Conservation (phyloP, 2,329 filamentous ascomycete genomes). For the Botrytis fabae region DNA sequence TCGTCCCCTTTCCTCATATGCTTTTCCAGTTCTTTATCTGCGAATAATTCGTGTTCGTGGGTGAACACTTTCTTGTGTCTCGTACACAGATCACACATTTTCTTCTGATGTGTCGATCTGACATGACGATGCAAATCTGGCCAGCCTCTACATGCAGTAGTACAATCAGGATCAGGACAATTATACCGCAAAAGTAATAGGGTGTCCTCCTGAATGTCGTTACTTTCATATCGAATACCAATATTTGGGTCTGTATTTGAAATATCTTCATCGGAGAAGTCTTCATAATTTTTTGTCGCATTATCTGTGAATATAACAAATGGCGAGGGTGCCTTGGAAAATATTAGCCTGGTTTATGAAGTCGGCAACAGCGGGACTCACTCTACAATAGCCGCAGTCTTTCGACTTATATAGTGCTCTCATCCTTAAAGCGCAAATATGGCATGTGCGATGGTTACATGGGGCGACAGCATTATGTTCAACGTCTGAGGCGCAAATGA, state of each 20-base stretch:
- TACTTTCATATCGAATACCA: constrained; percentile 86
- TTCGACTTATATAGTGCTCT: constrained; percentile 94
- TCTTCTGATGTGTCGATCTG: constrained; percentile 75
- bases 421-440: constrained; percentile 90
- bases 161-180: constrained; percentile 82
- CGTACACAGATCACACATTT: constrained; percentile 89
- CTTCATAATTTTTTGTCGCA: constrained; percentile 75
- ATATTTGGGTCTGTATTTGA: constrained; percentile 79
- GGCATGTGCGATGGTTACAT: constrained; percentile 95
- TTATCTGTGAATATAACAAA: constrained; percentile 94
- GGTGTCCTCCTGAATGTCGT: constrained; percentile 89
- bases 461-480: constrained; percentile 86
- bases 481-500: constrained; percentile 92
- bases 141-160: constrained; percentile 82
- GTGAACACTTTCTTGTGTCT: constrained; percentile 98
- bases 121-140: constrained; percentile 81
- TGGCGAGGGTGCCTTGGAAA: constrained; percentile 60
- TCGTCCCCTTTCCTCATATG: constrained; percentile 93
- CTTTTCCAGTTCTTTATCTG: constrained; percentile 73
- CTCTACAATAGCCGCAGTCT: constrained; percentile 92
- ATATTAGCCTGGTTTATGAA: constrained; percentile 44
- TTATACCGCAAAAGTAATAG: constrained; percentile 88
- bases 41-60: constrained; percentile 94
- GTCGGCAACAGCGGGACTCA: constrained; percentile 48
- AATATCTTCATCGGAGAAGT: constrained; percentile 74